A percentile compares a stretch with the other conserved stretches of the same genome.
These are phyloP conservation scores for Aspergillus fumigatus DNA, from an alignment of 2,329 filamentous ascomycete species.

Conservation along the genomic window DNA sequence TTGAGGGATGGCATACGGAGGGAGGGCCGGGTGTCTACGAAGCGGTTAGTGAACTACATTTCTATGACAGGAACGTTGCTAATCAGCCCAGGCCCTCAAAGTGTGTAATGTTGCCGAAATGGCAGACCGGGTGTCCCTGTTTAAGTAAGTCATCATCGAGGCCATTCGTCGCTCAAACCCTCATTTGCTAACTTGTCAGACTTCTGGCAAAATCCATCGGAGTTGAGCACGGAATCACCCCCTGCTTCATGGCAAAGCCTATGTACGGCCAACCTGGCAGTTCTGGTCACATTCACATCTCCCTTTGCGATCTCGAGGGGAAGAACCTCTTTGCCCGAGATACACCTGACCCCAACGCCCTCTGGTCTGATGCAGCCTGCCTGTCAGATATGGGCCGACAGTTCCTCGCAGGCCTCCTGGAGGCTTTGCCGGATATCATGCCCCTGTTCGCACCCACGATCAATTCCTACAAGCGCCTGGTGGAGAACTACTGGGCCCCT, in stretches of 20 bases:
- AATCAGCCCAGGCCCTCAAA: slow-evolving; percentile 58
- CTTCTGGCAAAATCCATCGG: slow-evolving; percentile 84
- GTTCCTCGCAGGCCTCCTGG: slow-evolving; percentile 83
- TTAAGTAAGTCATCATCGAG: slow-evolving; percentile 58
- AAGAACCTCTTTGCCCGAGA: slow-evolving; percentile 79
- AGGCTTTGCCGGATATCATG: slow-evolving; percentile 89
- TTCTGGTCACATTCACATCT: slow-evolving; percentile 90
- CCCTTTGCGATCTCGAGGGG: slow-evolving; percentile 69
- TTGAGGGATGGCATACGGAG: slow-evolving; percentile 93
- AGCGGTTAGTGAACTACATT: slow-evolving; percentile 51
- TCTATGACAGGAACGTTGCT: neutral
- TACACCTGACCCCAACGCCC: slow-evolving; percentile 62
- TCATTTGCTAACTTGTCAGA: slow-evolving; percentile 31
- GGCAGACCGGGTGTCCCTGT: slow-evolving; percentile 83
- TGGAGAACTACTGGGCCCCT: slow-evolving; percentile 98
- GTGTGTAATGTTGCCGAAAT: slow-evolving; percentile 80
- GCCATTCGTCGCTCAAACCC: neutral
- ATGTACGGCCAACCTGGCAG: slow-evolving; percentile 85
- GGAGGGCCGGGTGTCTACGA: slow-evolving; percentile 90
- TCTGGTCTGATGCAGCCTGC: slow-evolving; percentile 67
- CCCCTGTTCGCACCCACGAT: slow-evolving; percentile 86
- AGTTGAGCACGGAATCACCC: slow-evolving; percentile 79
- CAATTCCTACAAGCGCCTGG: slow-evolving; percentile 94
- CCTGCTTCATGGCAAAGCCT: slow-evolving; percentile 98
- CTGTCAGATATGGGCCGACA: slow-evolving; percentile 87